A percentile compares a stretch with the other conserved stretches of the same genome.
phyloP scores from a whole-genome alignment of 2,329 filamentous ascomycete genomes.

The Arthrocladium fulminans region DNA sequence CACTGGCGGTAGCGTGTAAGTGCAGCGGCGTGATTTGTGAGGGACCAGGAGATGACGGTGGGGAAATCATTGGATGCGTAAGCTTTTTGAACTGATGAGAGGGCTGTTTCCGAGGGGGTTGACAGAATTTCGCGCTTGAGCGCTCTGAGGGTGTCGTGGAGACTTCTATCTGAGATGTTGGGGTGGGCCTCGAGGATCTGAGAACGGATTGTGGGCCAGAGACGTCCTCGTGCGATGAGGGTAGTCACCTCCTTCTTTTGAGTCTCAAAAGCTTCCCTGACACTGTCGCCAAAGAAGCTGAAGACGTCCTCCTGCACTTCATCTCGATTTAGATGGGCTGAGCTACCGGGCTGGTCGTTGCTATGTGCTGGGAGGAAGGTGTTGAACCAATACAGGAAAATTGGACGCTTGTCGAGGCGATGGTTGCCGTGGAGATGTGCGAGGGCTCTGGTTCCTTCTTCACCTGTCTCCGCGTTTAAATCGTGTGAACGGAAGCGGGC shows the following conservation, averaged over 20 bases:
- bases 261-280: slow-evolving; percentile 11
- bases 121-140: slow-evolving; percentile 2
- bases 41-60: background rate
- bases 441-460: slow-evolving; percentile 25
- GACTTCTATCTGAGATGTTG: background rate
- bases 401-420: slow-evolving; percentile 27
- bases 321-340: slow-evolving; percentile 13
- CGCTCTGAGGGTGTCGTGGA: slow-evolving; percentile 1
- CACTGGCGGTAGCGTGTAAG: background rate
- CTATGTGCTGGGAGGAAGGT: slow-evolving; percentile 16
- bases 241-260: slow-evolving; percentile 7
- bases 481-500: slow-evolving; percentile 40
- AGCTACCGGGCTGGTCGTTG: slow-evolving; percentile 8
- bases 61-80: background rate
- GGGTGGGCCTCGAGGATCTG: background rate
- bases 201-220: slow-evolving; percentile 18
- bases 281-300: slow-evolving; percentile 15
- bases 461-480: background rate
- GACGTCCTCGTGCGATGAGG: slow-evolving; percentile 7
- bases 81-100: background rate
- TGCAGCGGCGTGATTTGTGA: background rate
- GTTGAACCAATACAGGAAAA: slow-evolving; percentile 22
- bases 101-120: background rate
- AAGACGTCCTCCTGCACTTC: slow-evolving; percentile 16
- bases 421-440: slow-evolving; percentile 21